Base-by-base conservation (phyloP, 768 basidiomycete species). In the Serendipita sp. region DNA sequence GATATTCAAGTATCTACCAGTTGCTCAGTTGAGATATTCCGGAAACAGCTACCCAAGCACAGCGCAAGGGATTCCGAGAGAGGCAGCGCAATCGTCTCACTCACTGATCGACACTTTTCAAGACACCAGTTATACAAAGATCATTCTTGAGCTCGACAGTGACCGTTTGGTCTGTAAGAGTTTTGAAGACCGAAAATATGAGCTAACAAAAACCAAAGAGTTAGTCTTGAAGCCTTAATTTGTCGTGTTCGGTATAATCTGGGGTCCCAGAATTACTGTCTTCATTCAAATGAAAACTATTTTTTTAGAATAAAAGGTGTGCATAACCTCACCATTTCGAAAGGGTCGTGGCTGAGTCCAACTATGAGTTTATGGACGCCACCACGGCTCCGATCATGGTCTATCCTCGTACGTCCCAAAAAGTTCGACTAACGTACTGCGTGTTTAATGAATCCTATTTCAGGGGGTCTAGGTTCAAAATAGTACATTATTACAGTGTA, bases 121-220 rank as follows among this genome's bases (percentile, higher is more conserved):
- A 76, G 32, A 89, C 86, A 1, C 95, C 95, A 8, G 89, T 91
- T 74, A 99, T 96, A 18, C 89, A 92, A 64, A 98, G 84, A 75
- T 98, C 96, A 77, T 99, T 99, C 78, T 99, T 99, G 71, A 99
- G 85, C 74, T 97, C 93, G 68, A 96, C 94, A 3, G 90, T 92
- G 70, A 98, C 94, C 71, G 86, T 84, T 72, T 98, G 95, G 76
- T 97, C 93, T 8, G 94, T 97, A 36, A 99, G 84, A 7, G 96
- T 98, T 77, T 98, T 98, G 85, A 99, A 98, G 32, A 98, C 94
- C 51, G 94, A 97, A 78, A 91, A 92, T 69, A 91, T 94, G 70
- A 95, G 86, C 92, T 89, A 45, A 8, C 8, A 47, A 45, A n/a
- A 23, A 11, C 8, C 10, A 18, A 45, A 45, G 5, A 16, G 36